Percentiles rank a stretch among this genome's conserved stretches.
Conservation (phyloP, 192 early-diverging fungal species). For the Paraglomus brasilianum region DNA sequence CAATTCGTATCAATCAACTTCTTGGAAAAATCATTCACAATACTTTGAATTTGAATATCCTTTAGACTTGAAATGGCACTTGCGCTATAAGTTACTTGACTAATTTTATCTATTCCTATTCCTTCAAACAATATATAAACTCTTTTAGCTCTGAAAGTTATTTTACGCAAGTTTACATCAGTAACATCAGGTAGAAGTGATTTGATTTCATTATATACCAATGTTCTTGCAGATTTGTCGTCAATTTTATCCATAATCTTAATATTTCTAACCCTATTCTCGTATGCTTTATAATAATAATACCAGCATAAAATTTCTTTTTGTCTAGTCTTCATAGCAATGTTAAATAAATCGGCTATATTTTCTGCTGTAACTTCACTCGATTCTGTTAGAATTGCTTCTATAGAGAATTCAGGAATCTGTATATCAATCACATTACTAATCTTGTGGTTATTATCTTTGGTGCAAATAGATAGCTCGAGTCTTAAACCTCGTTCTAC, state of each 20-base stretch:
- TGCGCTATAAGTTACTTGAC: not conserved
- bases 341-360: constrained; percentile 24
- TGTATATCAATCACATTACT: constrained; percentile 26
- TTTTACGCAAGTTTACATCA: constrained; percentile 25
- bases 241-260: constrained; percentile 8
- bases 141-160: constrained; percentile 16
- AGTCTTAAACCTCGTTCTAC: constrained; percentile 26
- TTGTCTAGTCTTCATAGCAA: constrained; percentile 27
- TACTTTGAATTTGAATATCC: not conserved
- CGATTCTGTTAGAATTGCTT: constrained; percentile 10
- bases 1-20: constrained; percentile 1
- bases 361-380: constrained; percentile 16
- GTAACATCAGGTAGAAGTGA: constrained; percentile 15
- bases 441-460: constrained; percentile 24
- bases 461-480: constrained; percentile 4
- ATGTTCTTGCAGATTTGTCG: constrained; percentile 10
- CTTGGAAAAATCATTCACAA: not conserved
- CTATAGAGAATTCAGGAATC: constrained; percentile 22
- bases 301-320: constrained; percentile 27
- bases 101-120: constrained; percentile 22
- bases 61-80: constrained; percentile 16
- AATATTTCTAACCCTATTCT: constrained; percentile 4
- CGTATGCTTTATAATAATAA: constrained; percentile 9
- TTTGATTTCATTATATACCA: constrained; percentile 22
- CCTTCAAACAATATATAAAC: constrained; percentile 2